Percentiles rank a stretch among this genome's conserved stretches.
Evolutionary conservation across 202 grass and related monocot genomes (phyloP).

Genomic region (Eragrostis tef): DNA sequence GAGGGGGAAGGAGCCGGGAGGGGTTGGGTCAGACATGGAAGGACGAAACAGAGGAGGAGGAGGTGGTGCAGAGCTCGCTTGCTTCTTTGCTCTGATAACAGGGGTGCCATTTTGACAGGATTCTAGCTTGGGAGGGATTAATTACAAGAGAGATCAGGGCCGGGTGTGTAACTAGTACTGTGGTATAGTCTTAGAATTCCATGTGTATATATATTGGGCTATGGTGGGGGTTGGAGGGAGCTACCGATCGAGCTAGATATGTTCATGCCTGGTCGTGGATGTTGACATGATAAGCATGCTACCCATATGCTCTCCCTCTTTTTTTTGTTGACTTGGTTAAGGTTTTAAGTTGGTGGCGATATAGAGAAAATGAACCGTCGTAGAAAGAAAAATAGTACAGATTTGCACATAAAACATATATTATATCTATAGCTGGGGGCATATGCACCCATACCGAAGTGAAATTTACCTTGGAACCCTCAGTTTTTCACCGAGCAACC

Average conservation of each 20-base stretch:
- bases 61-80: conserved; percentile 17
- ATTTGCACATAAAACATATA: too few relatives aligned
- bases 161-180: neutral
- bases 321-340: conserved; percentile 20
- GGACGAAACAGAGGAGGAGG: conserved; percentile 43
- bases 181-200: conserved; percentile 28
- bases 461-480: too few relatives aligned
- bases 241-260: conserved; percentile 11
- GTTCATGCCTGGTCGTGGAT: conserved; percentile 45
- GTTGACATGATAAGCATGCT: conserved; percentile 31
- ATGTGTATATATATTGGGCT: conserved; percentile 44
- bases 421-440: too few relatives aligned
- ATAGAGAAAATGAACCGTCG: neutral
- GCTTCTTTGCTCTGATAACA: neutral
- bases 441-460: too few relatives aligned
- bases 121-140: conserved; percentile 1
- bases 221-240: conserved; percentile 19
- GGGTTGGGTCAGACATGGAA: conserved; percentile 57
- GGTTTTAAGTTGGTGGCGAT: conserved; percentile 21
- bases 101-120: conserved; percentile 40
- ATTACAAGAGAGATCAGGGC: neutral
- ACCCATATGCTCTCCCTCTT: neutral
- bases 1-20: conserved; percentile 50
- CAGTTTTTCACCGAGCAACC: too few relatives aligned
- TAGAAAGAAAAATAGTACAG: neutral